Evolutionary conservation across 352 stramenopile genomes (phyloP).

Genomic region (Phytophthora tentaculata): DNA sequence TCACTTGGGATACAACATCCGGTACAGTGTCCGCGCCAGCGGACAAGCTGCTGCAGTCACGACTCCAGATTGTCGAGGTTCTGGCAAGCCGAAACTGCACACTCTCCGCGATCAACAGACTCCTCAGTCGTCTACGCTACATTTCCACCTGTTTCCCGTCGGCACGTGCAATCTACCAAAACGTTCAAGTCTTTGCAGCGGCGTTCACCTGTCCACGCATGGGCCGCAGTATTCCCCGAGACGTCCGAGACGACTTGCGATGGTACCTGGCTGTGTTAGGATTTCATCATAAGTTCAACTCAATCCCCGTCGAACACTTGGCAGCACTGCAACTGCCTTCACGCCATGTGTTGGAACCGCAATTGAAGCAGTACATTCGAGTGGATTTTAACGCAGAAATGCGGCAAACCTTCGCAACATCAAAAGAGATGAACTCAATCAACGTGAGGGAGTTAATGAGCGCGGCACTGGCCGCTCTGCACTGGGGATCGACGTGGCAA

Average conservation of each 20-base stretch:
- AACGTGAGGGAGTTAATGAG: slow-evolving; percentile 22
- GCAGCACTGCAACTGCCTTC: too few species aligned
- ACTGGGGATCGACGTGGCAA: slow-evolving; percentile 3
- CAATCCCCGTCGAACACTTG: too few species aligned
- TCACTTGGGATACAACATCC: slow-evolving; percentile 9
- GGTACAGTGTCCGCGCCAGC: background rate
- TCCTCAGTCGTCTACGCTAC: slow-evolving; percentile 18
- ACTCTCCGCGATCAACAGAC: background rate
- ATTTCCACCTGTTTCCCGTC: slow-evolving; percentile 15
- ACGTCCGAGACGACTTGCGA: slow-evolving; percentile 1
- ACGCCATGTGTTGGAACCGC: slow-evolving; percentile 6
- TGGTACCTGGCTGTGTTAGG: slow-evolving; percentile 17
- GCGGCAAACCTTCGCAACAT: background rate
- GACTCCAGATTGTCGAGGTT: background rate
- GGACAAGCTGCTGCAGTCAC: slow-evolving; percentile 10
- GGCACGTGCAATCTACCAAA: slow-evolving; percentile 16
- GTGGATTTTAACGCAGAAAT: slow-evolving; percentile 1
- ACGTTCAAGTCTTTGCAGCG: slow-evolving; percentile 7
- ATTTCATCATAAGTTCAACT: background rate
- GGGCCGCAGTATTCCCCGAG: background rate
- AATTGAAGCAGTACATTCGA: slow-evolving; percentile 18
- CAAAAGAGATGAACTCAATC: slow-evolving; percentile 12
- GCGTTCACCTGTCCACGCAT: background rate
- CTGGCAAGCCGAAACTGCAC: background rate
- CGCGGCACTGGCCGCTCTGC: background rate